Base-by-base conservation (phyloP, 768 basidiomycete species). In the Mycena pura region DNA sequence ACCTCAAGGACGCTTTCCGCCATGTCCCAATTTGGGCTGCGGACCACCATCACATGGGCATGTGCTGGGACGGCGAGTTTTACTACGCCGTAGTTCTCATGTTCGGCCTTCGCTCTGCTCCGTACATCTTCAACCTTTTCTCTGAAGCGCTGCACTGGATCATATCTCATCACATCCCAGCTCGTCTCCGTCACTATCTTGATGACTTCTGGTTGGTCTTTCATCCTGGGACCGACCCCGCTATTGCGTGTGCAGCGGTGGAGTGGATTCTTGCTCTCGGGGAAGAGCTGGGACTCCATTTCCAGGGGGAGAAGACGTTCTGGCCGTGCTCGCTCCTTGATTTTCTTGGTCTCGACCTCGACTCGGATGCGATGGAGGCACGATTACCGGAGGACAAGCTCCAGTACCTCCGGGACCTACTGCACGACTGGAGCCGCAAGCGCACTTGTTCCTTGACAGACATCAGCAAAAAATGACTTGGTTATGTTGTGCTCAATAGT, bases 101-200 rank as follows among this genome's bases (percentile, higher is more conserved):
- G 0, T 80, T 80, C 62, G 76, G 77, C 0, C 56, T 72, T 2
- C 25, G 24, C 10, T 32, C 46, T 3, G 68, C 4, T 70, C 73
- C 2, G 73, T 76, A 7, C 75, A 76, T 79, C 77, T 67, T 78
- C 78, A 58, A 43, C n/a, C n/a, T n/a, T n/a, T n/a, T n/a, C n/a
- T n/a, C n/a, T n/a, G n/a, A 44, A 13, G 43, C 43, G 2, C 34
- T 78, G 11, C 78, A 79, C 55, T 80, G 77, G 78, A 78, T 79
- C 43, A 72, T 78, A 17, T 58, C 68, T 15, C 67, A 69, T 10
- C 72, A 79, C 52, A 70, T 78, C 44, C 76, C 73, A 0, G 68
- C 72, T 0, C 9, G 8, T 8, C 53, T 78, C 2, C 66, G 67
- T 7, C 77, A 78, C 40, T 78, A 76, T 47, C 68, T 79, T 1